These are phyloP conservation scores for Plantago ovata DNA, from an alignment of 257 asterid species.

Conservation along the genomic window DNA sequence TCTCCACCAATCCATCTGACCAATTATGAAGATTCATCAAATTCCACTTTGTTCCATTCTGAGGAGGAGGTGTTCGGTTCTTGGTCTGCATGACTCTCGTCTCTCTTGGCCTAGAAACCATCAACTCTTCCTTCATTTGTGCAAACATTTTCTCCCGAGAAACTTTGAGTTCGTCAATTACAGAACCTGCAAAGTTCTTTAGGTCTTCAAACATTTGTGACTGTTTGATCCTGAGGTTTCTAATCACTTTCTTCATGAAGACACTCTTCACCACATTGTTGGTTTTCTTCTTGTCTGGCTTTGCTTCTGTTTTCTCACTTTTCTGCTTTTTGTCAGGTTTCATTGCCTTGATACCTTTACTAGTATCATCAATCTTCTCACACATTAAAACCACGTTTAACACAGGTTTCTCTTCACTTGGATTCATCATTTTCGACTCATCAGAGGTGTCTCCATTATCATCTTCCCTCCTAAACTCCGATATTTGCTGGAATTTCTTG, in stretches of 20 bases:
- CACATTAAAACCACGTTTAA: conserved; percentile 23
- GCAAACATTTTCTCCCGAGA: conserved; percentile 42
- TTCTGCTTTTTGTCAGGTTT: conserved; percentile 17
- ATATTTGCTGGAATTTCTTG: conserved; percentile 37
- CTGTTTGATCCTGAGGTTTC: conserved; percentile 10
- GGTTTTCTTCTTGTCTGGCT: conserved; percentile 18
- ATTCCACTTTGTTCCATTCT: conserved; percentile 12
- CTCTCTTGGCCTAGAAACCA: conserved; percentile 19
- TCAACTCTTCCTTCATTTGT: conserved; percentile 40
- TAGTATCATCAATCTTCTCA: conserved; percentile 6
- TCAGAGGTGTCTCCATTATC: conserved; percentile 48
- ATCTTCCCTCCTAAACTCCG: conserved; percentile 57
- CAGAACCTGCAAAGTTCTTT: conserved; percentile 38
- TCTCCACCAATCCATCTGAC: not conserved
- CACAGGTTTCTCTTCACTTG: conserved; percentile 26
- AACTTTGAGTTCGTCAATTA: conserved; percentile 41
- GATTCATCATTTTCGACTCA: conserved; percentile 35
- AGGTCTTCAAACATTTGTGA: conserved; percentile 31
- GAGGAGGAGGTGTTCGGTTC: conserved; percentile 5
- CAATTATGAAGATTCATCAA: conserved; percentile 14
- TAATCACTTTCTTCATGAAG: conserved; percentile 5
- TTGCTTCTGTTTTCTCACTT: no score
- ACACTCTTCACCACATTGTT: not conserved
- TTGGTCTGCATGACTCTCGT: conserved; percentile 14
- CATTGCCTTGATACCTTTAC: not conserved